Base-by-base conservation (phyloP, 1,284 basidiomycete species). In the Rhizoctonia solani region DNA sequence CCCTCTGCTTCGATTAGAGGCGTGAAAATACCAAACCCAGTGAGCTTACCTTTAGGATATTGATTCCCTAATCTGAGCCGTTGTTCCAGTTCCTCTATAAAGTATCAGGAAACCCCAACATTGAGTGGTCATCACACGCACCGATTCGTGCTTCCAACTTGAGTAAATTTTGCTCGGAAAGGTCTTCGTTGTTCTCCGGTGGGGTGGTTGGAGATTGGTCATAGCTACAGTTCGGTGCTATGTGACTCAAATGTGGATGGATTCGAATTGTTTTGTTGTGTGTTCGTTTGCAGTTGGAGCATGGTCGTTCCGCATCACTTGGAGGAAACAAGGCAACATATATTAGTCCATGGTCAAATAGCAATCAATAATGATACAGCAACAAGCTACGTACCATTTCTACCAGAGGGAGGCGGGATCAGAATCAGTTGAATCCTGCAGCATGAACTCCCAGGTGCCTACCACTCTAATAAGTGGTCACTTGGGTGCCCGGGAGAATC, bases 361-460 rank as follows among this genome's bases (percentile, higher is more conserved):
- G n/a, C n/a, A n/a, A n/a, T n/a, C n/a, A n/a, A n/a, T n/a, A n/a
- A n/a, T n/a, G n/a, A n/a, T n/a, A n/a, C n/a, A n/a, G n/a, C n/a
- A n/a, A n/a, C n/a, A n/a, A n/a, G n/a, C n/a, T 16, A 42, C 59
- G 8, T 19, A 53, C 59, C 59, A 63, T 63, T 42, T 63, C 59
- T 63, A 63, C 30, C 19, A 37, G 32, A 27, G 4, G 32, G 21
- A 29, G n/a, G n/a, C n/a, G n/a, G n/a, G n/a, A n/a, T n/a, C n/a
- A n/a, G n/a, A n/a, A n/a, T n/a, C n/a, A n/a, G n/a, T n/a, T n/a
- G n/a, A n/a, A n/a, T n/a, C n/a, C n/a, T n/a, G n/a, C n/a, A n/a
- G n/a, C n/a, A n/a, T n/a, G n/a, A n/a, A n/a, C n/a, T n/a, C n/a
- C n/a, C n/a, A n/a, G n/a, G 1, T 53, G 32, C 59, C 1, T 53